Percentiles rank a stretch among this genome's conserved stretches.
phyloP scores from a whole-genome alignment of 2,329 filamentous ascomycete genomes.

The Alternaria sp. region DNA sequence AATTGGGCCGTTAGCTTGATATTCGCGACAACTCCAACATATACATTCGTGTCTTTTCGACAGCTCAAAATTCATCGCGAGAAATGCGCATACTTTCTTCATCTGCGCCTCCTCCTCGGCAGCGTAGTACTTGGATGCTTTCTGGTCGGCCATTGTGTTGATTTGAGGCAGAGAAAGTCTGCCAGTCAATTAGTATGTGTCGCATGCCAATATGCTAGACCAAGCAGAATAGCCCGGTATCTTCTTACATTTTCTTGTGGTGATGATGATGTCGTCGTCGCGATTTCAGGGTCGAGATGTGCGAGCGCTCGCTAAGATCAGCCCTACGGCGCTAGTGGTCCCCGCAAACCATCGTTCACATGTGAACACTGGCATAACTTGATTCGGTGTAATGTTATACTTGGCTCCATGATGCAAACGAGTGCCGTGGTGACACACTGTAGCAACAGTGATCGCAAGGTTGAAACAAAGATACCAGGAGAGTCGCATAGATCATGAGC shows the following conservation, averaged over 20 bases:
- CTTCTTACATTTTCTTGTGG: not conserved
- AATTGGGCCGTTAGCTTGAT: constrained; percentile 11
- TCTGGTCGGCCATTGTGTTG: constrained; percentile 58
- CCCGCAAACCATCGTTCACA: constrained; percentile 13
- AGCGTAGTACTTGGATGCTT: constrained; percentile 98
- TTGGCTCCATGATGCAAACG: not conserved
- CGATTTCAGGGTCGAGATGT: constrained; percentile 29
- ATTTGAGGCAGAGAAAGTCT: constrained; percentile 1
- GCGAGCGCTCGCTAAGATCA: constrained; percentile 28
- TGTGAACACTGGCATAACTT: not conserved
- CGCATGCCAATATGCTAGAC: not conserved
- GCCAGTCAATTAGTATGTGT: constrained; percentile 2
- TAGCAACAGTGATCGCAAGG: not conserved
- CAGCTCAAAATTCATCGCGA: not conserved
- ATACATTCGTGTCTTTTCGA: not conserved
- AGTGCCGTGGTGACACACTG: not conserved
- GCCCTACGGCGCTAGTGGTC: constrained; percentile 22
- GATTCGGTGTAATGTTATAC: no score
- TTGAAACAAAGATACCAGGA: no score
- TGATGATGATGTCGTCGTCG: constrained; percentile 28
- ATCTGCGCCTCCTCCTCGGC: constrained; percentile 86
- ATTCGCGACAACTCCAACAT: not conserved
- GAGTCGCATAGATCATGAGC: not conserved
- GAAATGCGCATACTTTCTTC: constrained; percentile 81
- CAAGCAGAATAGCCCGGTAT: not conserved